Evolutionary conservation across 1,139 yeast species (phyloP).

Genomic region (Lodderomyces pseudojiufengensis): DNA sequence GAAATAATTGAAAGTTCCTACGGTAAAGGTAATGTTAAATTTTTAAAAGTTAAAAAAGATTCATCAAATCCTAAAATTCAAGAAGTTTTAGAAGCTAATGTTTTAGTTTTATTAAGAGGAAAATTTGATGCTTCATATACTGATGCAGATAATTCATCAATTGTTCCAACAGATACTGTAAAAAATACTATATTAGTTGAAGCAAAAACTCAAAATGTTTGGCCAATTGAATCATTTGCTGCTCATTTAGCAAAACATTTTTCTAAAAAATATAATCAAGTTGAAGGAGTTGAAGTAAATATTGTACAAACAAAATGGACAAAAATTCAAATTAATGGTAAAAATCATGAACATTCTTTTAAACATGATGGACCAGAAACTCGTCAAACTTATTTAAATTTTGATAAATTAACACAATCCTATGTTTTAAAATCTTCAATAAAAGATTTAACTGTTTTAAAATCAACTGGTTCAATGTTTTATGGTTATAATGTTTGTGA

Average conservation of each 20-base stretch:
- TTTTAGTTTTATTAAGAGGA: constrained; percentile 70
- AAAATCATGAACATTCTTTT: constrained; percentile 78
- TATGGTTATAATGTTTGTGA: constrained; percentile 84
- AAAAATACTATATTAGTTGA: constrained; percentile 81
- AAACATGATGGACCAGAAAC: constrained; percentile 80
- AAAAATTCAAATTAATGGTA: constrained; percentile 61
- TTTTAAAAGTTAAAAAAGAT: constrained; percentile 80
- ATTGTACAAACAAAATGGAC: constrained; percentile 77
- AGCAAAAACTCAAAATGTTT: constrained; percentile 75
- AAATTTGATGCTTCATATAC: constrained; percentile 77
- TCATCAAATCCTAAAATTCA: constrained; percentile 66
- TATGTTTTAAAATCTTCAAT: constrained; percentile 65
- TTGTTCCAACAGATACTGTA: constrained; percentile 92
- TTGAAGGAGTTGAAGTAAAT: constrained; percentile 63
- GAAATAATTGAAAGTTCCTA: constrained; percentile 53
- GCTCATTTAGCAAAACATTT: constrained; percentile 82
- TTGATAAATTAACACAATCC: constrained; percentile 43
- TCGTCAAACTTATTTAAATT: constrained; percentile 56
- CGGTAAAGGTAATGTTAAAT: constrained; percentile 90
- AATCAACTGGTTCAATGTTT: constrained; percentile 93
- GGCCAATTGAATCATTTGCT: constrained; percentile 91
- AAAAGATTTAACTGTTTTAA: constrained; percentile 80
- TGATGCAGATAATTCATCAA: constrained; percentile 78
- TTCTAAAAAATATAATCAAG: constrained; percentile 68
- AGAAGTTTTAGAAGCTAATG: constrained; percentile 82